phyloP scores from a whole-genome alignment of 352 stramenopile genomes.

The Phytophthora cryptogea region DNA sequence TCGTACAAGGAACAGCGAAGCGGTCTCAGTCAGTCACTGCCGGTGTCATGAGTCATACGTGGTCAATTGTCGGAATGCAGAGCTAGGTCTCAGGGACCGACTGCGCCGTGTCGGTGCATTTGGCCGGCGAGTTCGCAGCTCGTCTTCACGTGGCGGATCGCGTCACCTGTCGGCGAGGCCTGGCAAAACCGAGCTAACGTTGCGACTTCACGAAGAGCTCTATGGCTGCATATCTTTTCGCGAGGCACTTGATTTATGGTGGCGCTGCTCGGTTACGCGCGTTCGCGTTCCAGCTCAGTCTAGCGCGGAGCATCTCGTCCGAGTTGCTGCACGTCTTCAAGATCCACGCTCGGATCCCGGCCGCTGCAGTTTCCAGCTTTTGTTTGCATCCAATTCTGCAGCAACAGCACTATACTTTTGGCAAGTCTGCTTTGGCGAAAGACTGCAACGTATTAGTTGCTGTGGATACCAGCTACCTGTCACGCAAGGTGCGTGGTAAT shows the following conservation, averaged over 20 bases:
- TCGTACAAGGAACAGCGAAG: no score
- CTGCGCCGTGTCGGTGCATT: no score
- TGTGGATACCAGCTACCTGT: no score
- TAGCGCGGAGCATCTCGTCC: conserved; percentile 1
- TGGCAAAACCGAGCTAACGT: no score
- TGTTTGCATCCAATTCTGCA: not conserved
- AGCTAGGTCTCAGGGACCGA: no score
- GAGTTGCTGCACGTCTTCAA: conserved; percentile 21
- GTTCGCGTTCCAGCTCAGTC: not conserved
- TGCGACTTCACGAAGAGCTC: not conserved
- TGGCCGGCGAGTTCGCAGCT: no score
- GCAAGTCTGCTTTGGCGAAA: not conserved
- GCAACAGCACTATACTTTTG: not conserved
- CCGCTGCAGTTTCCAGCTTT: not conserved
- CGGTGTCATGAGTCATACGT: no score
- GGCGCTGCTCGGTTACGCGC: not conserved
- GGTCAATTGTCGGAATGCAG: no score
- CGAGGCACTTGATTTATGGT: conserved; percentile 16
- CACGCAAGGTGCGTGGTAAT: not conserved
- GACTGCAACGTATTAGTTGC: no score
- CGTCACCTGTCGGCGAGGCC: no score
- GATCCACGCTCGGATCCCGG: conserved; percentile 7
- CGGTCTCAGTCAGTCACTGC: no score
- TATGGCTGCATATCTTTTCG: not conserved
- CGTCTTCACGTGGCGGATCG: no score